Evolutionary conservation across 148 eudicot species (phyloP).

Genomic region (Camellia lanceoleosa): DNA sequence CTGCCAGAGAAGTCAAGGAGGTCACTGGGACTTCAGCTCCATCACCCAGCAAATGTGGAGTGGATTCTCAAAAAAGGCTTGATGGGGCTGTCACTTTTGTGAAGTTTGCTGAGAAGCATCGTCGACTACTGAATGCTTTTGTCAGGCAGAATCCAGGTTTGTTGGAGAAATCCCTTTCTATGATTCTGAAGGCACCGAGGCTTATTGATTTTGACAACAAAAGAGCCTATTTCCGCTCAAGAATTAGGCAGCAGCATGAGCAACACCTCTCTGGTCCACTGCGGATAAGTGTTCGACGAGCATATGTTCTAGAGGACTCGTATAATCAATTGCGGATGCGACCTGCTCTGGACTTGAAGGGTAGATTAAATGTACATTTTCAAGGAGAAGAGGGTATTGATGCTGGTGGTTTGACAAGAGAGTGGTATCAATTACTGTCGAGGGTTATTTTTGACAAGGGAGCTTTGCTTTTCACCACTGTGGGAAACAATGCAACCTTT

Average conservation of each 20-base stretch:
- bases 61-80: conserved; percentile 47
- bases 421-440: conserved; percentile 94
- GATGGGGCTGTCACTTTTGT: conserved; percentile 64
- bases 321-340: conserved; percentile 96
- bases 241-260: conserved; percentile 94
- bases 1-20: conserved; percentile 86
- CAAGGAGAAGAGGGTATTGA: conserved; percentile 99
- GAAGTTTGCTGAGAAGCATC: conserved; percentile 86
- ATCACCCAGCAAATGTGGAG: conserved; percentile 34
- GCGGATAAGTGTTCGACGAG: conserved; percentile 86
- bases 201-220: conserved; percentile 97
- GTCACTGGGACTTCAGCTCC: conserved; percentile 47
- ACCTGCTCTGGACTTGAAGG: conserved; percentile 82
- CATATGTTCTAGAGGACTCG: conserved; percentile 95
- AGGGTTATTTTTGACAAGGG: conserved; percentile 97
- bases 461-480: conserved; percentile 93
- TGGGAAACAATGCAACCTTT: conserved; percentile 89
- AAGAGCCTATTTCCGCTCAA: conserved; percentile 86
- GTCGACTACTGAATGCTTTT: conserved; percentile 92
- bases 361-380: conserved; percentile 93
- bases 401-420: conserved; percentile 99
- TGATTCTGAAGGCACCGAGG: conserved; percentile 90
- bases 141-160: conserved; percentile 89
- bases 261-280: conserved; percentile 94
- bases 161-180: conserved; percentile 88